phyloP scores from a whole-genome alignment of 2,329 filamentous ascomycete species.

The Plenodomus biglobosus region DNA sequence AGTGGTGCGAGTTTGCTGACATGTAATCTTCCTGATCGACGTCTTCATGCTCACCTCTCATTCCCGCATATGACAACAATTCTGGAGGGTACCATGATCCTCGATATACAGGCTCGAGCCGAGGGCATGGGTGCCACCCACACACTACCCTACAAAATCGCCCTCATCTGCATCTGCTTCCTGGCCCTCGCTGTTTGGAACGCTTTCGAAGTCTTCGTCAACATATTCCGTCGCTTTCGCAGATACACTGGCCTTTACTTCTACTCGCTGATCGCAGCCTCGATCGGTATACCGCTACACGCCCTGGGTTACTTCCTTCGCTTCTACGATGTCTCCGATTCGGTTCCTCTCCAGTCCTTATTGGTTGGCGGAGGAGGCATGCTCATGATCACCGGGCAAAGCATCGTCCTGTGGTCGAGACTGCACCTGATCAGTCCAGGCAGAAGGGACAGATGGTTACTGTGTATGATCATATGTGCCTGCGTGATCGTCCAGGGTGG shows the following conservation, averaged over 20 bases:
- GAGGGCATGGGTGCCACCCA: constrained; percentile 10
- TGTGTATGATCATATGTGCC: constrained; percentile 56
- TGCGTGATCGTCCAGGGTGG: constrained; percentile 48
- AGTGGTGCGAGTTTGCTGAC: not conserved
- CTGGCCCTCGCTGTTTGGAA: constrained; percentile 20
- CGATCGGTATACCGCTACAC: constrained; percentile 14
- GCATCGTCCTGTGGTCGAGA: constrained; percentile 62
- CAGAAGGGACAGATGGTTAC: constrained; percentile 40
- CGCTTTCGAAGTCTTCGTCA: constrained; percentile 18
- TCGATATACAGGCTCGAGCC: not conserved
- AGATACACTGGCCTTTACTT: constrained; percentile 15
- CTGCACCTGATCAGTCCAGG: constrained; percentile 19
- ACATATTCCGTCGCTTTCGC: constrained; percentile 18
- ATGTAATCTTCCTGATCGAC: not conserved
- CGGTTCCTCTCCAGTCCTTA: constrained; percentile 44
- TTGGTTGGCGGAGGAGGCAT: constrained; percentile 55
- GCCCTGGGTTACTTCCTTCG: constrained; percentile 16
- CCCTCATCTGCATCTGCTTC: constrained; percentile 16
- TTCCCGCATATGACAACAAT: not conserved
- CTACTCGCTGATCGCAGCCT: constrained; percentile 15
- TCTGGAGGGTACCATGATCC: not conserved
- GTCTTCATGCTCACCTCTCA: not conserved
- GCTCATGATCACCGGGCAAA: constrained; percentile 62
- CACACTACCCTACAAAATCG: constrained; percentile 6
- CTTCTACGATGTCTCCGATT: constrained; percentile 10